phyloP scores from a whole-genome alignment of 2,329 filamentous ascomycete genomes.

The Apiospora pterosperma region DNA sequence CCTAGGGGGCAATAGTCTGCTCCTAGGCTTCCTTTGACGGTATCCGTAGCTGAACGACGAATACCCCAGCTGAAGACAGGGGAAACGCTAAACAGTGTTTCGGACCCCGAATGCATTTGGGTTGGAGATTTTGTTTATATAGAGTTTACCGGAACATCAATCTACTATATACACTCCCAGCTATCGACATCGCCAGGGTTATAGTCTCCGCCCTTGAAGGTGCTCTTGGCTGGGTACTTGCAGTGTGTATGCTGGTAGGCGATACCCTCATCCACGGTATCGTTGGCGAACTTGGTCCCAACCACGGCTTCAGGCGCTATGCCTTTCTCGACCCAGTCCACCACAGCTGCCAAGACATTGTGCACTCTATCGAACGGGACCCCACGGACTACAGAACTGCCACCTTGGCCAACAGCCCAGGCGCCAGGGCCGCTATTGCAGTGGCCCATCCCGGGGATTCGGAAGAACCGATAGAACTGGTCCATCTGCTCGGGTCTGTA shows the following conservation, averaged over 20 bases:
- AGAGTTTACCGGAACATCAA: background rate
- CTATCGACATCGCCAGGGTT: conserved; percentile 22
- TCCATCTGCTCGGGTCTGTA: conserved; percentile 29
- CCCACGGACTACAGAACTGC: conserved; percentile 12
- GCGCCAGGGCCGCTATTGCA: conserved; percentile 45
- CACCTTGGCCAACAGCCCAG: conserved; percentile 24
- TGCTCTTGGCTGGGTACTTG: conserved; percentile 30
- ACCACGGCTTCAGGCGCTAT: conserved; percentile 35
- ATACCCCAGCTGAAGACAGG: background rate
- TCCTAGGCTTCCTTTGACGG: background rate
- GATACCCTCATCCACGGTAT: conserved; percentile 18
- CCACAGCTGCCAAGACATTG: conserved; percentile 45
- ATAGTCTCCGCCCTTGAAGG: conserved; percentile 22
- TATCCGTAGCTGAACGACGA: background rate
- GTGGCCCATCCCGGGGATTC: conserved; percentile 45
- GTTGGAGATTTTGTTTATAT: background rate
- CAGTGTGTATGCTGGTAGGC: conserved; percentile 31
- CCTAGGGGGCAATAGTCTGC: background rate
- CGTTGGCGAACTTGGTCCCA: conserved; percentile 32
- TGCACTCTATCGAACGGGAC: conserved; percentile 30
- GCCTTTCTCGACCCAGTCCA: conserved; percentile 44
- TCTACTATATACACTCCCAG: conserved; percentile 23
- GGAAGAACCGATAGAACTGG: conserved; percentile 40
- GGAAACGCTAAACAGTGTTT: background rate
- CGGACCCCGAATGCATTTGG: background rate